phyloP scores from a whole-genome alignment of 306 rosid genomes.

The Medicago ruthenica region DNA sequence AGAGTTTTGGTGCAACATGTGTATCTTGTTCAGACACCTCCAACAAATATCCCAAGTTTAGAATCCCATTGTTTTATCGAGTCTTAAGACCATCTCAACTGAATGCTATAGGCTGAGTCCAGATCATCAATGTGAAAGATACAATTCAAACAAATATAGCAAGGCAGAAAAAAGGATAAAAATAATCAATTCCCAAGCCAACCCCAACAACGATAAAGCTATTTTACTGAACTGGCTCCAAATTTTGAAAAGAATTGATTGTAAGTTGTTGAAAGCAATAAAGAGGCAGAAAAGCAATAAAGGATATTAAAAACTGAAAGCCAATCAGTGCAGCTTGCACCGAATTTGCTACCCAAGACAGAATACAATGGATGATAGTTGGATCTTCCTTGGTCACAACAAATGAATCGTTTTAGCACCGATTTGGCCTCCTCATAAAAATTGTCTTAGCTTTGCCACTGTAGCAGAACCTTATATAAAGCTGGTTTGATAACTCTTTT shows the following conservation, averaged over 20 bases:
- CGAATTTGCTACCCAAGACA: conserved; percentile 28
- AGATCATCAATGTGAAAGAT: conserved; percentile 33
- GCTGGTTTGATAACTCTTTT: not conserved
- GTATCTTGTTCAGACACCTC: not conserved
- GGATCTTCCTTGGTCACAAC: conserved; percentile 19
- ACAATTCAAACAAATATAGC: conserved; percentile 1
- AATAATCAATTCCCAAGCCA: not conserved
- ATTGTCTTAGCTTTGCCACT: too few species aligned
- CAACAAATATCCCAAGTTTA: conserved; percentile 21
- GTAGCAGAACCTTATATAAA: not conserved
- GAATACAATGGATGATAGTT: conserved; percentile 8
- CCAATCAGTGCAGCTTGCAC: not conserved
- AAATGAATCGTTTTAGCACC: not conserved
- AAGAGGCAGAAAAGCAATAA: not conserved
- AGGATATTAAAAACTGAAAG: conserved; percentile 5
- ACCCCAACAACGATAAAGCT: not conserved
- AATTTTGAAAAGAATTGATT: conserved; percentile 11
- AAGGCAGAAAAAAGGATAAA: not conserved
- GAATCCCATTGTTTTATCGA: not conserved
- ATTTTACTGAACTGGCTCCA: conserved; percentile 2
- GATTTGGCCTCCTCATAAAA: too few species aligned
- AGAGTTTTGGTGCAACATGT: conserved; percentile 16
- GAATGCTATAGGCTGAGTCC: conserved; percentile 12
- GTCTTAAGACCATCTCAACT: conserved; percentile 9
- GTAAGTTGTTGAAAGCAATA: conserved; percentile 9